Conservation (phyloP, 2,329 filamentous ascomycete genomes). For the Berkeleyomyces rouxiae region DNA sequence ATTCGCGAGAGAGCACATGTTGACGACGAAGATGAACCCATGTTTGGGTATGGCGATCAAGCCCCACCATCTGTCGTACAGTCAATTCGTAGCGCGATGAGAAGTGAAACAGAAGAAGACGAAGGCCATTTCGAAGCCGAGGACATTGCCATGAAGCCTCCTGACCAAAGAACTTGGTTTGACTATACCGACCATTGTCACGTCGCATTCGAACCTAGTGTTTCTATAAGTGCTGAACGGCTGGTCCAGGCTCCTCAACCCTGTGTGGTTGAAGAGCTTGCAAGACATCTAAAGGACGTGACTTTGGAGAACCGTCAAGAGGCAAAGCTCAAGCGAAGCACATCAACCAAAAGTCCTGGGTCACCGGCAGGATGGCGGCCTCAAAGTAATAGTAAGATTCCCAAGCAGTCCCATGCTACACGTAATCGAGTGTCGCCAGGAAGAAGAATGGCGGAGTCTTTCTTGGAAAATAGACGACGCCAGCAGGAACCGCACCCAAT, state of each 20-base stretch:
- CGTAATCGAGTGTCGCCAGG: slow-evolving; percentile 9
- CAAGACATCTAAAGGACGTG: slow-evolving; percentile 1
- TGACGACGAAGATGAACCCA: slow-evolving; percentile 3
- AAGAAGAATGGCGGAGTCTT: slow-evolving; percentile 10
- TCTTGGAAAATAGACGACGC: slow-evolving; percentile 10
- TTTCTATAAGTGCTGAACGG: not conserved
- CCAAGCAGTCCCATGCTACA: not conserved
- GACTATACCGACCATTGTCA: not conserved
- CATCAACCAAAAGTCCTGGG: not conserved
- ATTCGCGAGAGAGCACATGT: slow-evolving; percentile 9
- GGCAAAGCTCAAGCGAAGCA: not conserved
- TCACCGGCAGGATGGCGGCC: not conserved
- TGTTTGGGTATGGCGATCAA: not conserved
- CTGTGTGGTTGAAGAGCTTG: not conserved
- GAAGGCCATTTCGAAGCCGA: not conserved
- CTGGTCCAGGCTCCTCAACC: not conserved
- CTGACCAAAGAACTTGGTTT: not conserved
- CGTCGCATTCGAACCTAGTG: not conserved
- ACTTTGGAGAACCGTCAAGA: slow-evolving; percentile 6
- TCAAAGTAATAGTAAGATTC: not conserved
- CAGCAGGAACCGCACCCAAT: not conserved
- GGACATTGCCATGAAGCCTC: not conserved
- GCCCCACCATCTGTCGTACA: slow-evolving; percentile 5
- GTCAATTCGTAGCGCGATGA: slow-evolving; percentile 1
- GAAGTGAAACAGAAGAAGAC: not conserved